Evolutionary conservation across 2,329 filamentous ascomycete species (phyloP).

Genomic region (Chaetomiaceae sp.): DNA sequence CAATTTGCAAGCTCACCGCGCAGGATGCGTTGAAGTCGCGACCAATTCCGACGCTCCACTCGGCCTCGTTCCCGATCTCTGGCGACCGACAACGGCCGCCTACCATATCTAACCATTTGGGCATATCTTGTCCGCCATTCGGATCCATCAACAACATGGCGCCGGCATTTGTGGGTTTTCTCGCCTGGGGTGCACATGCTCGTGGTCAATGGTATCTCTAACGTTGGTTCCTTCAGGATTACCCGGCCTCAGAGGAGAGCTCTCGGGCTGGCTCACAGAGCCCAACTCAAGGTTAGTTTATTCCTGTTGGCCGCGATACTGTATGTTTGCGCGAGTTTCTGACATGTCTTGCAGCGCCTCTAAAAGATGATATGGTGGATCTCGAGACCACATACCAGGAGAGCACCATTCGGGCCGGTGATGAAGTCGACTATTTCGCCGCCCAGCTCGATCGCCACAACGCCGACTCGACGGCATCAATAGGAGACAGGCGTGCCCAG

Average conservation of each 20-base stretch:
- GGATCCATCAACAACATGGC: conserved; percentile 19
- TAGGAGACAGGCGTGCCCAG: conserved; percentile 56
- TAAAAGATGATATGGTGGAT: conserved; percentile 29
- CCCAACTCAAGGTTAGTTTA: conserved; percentile 19
- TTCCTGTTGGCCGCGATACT: neutral
- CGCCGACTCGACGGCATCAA: conserved; percentile 45
- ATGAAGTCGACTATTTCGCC: conserved; percentile 84
- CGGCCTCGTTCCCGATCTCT: neutral
- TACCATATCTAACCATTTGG: neutral
- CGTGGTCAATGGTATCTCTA: conserved; percentile 8
- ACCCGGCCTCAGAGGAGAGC: conserved; percentile 20
- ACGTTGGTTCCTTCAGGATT: conserved; percentile 16
- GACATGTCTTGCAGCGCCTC: conserved; percentile 3
- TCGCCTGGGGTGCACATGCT: neutral
- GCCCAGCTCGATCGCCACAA: conserved; percentile 73
- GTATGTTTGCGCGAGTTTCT: neutral
- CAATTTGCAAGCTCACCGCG: neutral
- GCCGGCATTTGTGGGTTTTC: conserved; percentile 24
- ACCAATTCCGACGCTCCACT: neutral
- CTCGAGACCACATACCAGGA: conserved; percentile 33
- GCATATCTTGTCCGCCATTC: neutral
- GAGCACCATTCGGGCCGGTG: conserved; percentile 57
- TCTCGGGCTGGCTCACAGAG: conserved; percentile 18
- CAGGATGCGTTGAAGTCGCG: conserved; percentile 12
- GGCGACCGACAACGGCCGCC: neutral